Evolutionary conservation across 768 basidiomycete genomes (phyloP), one percentile per base, ranked within the genome.

Genomic region (Serpula lacrymans): DNA sequence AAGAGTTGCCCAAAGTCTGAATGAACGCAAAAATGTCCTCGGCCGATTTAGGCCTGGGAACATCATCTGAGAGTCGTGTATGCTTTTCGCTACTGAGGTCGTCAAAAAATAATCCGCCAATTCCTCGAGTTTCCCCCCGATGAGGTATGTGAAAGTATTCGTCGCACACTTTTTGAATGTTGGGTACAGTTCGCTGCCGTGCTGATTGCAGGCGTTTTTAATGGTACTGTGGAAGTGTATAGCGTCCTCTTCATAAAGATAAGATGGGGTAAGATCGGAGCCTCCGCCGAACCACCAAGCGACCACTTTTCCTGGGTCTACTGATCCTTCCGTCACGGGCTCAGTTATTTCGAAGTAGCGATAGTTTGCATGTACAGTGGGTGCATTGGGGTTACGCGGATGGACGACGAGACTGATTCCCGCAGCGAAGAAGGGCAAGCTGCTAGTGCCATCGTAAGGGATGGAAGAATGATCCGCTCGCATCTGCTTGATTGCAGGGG

Each of bases 251-350:
- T 82, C 80, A 66, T 82, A 90, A 13, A 98, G 77, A 62, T 97
- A 97, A 3, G 85, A 84, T 1, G 95, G 95, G 0, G 96, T 99
- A 23, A 98, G 75, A 60, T 99, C 95, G 6, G 81, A 83, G 6
- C 95, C 95, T 24, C 96, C 96, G 14, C 96, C 95, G 57, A 98
- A 99, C 96, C 95, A 99, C 93, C 94, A 97, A 20, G 92, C 83
- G 29, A 93, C 65, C 14, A 88, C 64, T 49, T 77, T 74, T 6
- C 75, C 72, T 18, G 66, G 56, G 21, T 49, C 50, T 39, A 59
- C 57, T 3, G 64, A 64, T 26, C 63, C 62, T 17, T 55, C 57
- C 3, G 49, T 47, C 1, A 51, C 52, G 30, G 68, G 65, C 48
- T 85, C 78, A 2, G 82, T 83, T 48, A 96, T 80, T 63, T 98